Conservation (phyloP, 176 grass and related monocot species). For the Thinopyrum elongatum region DNA sequence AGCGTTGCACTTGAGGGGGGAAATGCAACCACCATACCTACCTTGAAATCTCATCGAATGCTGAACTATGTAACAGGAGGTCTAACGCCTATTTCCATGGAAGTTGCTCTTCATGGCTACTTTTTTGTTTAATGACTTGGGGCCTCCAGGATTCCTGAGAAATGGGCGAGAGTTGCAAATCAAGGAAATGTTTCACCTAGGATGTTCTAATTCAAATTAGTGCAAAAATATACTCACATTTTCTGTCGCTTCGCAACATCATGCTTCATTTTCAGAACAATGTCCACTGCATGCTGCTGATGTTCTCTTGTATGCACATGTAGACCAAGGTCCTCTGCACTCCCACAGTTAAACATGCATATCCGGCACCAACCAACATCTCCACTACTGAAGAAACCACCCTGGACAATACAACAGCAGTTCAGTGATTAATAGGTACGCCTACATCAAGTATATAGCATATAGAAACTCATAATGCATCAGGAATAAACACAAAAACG, state of each 20-base stretch:
- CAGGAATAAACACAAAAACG: neutral
- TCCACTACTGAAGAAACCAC: constrained; percentile 53
- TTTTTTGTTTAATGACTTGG: constrained; percentile 44
- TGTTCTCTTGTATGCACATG: constrained; percentile 93
- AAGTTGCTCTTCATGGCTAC: constrained; percentile 44
- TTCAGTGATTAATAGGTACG: constrained; percentile 1
- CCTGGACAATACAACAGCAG: constrained; percentile 24
- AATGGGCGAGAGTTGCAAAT: constrained; percentile 18
- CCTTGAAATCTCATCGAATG: constrained; percentile 21
- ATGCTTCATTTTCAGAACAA: constrained; percentile 88
- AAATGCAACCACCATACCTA: constrained; percentile 17
- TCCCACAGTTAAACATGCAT: constrained; percentile 85
- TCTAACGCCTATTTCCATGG: constrained; percentile 50
- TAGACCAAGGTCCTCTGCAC: constrained; percentile 64
- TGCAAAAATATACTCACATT: constrained; percentile 41
- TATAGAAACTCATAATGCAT: constrained; percentile 4
- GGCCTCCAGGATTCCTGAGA: constrained; percentile 42
- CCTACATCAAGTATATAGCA: constrained; percentile 16
- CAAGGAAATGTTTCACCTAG: neutral
- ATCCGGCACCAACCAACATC: constrained; percentile 82
- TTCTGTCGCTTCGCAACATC: constrained; percentile 67
- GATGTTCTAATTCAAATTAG: constrained; percentile 31
- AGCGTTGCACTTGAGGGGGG: constrained; percentile 12
- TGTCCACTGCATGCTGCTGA: constrained; percentile 82
- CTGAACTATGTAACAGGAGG: constrained; percentile 15